Conservation (phyloP, 1,139 yeast genomes). For the Taiozyma onychis region DNA sequence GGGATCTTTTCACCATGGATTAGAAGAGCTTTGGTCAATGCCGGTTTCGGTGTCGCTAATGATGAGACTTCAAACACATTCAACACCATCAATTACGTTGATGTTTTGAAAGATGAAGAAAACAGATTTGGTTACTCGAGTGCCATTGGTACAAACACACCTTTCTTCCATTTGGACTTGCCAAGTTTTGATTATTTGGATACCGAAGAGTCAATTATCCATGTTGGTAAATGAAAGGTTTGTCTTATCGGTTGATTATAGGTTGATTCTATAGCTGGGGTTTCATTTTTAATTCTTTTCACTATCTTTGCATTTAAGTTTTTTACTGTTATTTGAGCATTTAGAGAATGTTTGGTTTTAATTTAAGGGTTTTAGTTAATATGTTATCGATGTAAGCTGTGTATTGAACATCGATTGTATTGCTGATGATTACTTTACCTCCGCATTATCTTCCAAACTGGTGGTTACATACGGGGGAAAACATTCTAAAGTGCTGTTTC, state of each 20-base stretch:
- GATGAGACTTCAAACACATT: constrained; percentile 21
- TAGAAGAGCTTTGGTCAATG: constrained; percentile 65
- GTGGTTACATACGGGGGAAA: no score
- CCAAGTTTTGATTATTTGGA: constrained; percentile 52
- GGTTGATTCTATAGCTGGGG: neutral
- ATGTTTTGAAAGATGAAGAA: constrained; percentile 25
- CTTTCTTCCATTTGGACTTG: constrained; percentile 83
- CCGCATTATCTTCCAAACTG: no score
- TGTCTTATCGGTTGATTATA: neutral
- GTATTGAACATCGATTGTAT: no score
- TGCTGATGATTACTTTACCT: no score
- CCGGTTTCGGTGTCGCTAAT: constrained; percentile 70
- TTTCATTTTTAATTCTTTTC: no score
- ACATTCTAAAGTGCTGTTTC: no score
- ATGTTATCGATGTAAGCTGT: no score
- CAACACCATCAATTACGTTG: constrained; percentile 23
- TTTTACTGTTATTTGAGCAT: neutral
- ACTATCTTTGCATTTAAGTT: neutral
- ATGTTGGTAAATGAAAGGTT: neutral
- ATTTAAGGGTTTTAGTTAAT: no score
- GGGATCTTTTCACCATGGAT: constrained; percentile 87
- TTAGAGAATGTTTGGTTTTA: neutral
- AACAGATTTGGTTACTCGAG: constrained; percentile 29
- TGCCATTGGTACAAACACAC: constrained; percentile 67
- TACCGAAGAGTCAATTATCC: constrained; percentile 14